phyloP scores from a whole-genome alignment of 176 grass and related monocot species.

The Elymus sibiricus region DNA sequence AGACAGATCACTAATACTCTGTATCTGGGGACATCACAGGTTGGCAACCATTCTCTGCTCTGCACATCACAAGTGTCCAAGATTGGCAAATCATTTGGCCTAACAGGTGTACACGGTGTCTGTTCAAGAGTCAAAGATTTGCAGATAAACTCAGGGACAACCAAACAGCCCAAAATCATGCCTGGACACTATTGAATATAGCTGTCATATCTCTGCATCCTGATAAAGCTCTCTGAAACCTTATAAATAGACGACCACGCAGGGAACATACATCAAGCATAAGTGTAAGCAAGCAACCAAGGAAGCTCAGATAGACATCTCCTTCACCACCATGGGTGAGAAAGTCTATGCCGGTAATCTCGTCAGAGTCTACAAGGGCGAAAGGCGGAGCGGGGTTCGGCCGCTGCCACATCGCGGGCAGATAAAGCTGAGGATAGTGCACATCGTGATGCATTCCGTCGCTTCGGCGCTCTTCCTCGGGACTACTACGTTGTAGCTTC shows the following conservation, averaged over 20 bases:
- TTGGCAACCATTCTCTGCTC: conserved; percentile 19
- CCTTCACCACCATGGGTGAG: conserved; percentile 38
- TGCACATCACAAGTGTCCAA: background rate
- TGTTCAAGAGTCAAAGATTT: conserved; percentile 35
- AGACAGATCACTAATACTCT: background rate
- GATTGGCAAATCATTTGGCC: background rate
- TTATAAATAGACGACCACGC: conserved; percentile 24
- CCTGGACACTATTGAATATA: conserved; percentile 29
- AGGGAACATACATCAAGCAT: conserved; percentile 16
- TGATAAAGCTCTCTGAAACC: conserved; percentile 22
- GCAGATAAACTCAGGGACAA: conserved; percentile 1
- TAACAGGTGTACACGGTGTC: background rate
- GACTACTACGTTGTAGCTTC: conserved; percentile 18
- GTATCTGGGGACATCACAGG: conserved; percentile 28
- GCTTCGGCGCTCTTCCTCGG: conserved; percentile 21
- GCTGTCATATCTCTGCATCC: conserved; percentile 33
- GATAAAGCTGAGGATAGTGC: conserved; percentile 49
- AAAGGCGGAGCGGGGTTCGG: conserved; percentile 21
- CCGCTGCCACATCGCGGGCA: conserved; percentile 41
- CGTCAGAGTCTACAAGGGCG: conserved; percentile 22
- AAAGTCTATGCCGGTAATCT: conserved; percentile 2
- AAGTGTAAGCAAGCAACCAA: conserved; percentile 6
- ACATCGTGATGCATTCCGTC: conserved; percentile 34
- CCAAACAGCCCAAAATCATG: conserved; percentile 37
- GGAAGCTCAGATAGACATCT: background rate